Evolutionary conservation across 139 green algal genomes (phyloP).

Genomic region (Coelastrella sp.): DNA sequence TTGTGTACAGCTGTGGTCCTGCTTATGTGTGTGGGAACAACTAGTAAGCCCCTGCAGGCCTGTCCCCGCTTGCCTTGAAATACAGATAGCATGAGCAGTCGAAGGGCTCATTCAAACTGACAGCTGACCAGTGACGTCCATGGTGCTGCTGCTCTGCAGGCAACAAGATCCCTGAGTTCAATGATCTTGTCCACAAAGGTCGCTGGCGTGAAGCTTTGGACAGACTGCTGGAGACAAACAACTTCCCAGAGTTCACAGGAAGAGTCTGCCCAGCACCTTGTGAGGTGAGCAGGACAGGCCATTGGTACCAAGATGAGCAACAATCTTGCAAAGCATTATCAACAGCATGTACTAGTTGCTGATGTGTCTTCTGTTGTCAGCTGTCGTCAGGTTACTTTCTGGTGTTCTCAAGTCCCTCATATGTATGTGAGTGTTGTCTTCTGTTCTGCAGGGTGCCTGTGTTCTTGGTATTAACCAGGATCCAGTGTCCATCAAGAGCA

Average conservation of each 20-base stretch:
- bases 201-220: slow-evolving; percentile 92
- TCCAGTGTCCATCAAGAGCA: slow-evolving; percentile 96
- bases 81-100: no score
- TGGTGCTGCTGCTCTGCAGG: slow-evolving; percentile 26
- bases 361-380: not conserved
- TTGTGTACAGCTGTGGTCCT: no score
- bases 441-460: slow-evolving; percentile 95
- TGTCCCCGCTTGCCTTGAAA: no score
- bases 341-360: not conserved
- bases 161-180: slow-evolving; percentile 94
- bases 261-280: slow-evolving; percentile 39
- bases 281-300: not conserved
- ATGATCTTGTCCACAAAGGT: slow-evolving; percentile 95
- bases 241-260: slow-evolving; percentile 98
- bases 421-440: no score
- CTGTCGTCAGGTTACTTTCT: no score
- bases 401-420: no score
- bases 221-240: slow-evolving; percentile 97
- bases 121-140: no score
- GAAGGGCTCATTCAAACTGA: no score
- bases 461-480: slow-evolving; percentile 98
- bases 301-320: no score
- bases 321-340: no score
- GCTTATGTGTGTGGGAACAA: no score
- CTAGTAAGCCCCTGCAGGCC: no score